These are phyloP conservation scores for Colletotrichum karsti DNA, from an alignment of 2,329 filamentous ascomycete genomes.

Conservation along the genomic window DNA sequence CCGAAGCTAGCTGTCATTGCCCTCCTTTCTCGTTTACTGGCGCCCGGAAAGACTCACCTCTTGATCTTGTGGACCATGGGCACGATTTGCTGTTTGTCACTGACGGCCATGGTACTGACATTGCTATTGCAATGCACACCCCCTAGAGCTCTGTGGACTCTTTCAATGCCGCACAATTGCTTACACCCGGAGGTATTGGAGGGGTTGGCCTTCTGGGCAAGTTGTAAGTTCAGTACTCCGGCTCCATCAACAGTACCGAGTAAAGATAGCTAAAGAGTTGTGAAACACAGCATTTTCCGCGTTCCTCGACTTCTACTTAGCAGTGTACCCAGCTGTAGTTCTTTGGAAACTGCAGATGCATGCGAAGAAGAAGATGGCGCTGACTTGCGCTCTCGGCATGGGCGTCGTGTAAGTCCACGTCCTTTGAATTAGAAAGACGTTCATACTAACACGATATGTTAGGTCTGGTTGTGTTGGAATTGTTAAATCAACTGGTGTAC, in stretches of 20 bases:
- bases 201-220: not conserved
- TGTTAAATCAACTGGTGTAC: not conserved
- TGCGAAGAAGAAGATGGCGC: conserved; percentile 34
- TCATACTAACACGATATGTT: not conserved
- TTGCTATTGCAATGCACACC: conserved; percentile 35
- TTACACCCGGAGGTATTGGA: not conserved
- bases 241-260: too few species aligned
- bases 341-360: conserved; percentile 32
- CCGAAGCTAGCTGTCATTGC: conserved; percentile 38
- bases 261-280: too few species aligned
- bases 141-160: conserved; percentile 32
- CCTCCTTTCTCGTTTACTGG: conserved; percentile 36
- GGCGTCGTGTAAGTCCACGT: conserved; percentile 34
- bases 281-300: not conserved
- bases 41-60: conserved; percentile 31
- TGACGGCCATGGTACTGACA: conserved; percentile 31
- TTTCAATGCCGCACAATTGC: not conserved
- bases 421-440: too few species aligned
- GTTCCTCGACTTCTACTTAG: conserved; percentile 36
- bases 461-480: not conserved
- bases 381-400: conserved; percentile 35
- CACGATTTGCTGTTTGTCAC: conserved; percentile 24
- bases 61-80: conserved; percentile 35
- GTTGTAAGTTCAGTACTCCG: not conserved
- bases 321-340: conserved; percentile 34